These are phyloP conservation scores for Pichia gijzeniarum DNA, from an alignment of 805 yeast species.

Conservation along the genomic window DNA sequence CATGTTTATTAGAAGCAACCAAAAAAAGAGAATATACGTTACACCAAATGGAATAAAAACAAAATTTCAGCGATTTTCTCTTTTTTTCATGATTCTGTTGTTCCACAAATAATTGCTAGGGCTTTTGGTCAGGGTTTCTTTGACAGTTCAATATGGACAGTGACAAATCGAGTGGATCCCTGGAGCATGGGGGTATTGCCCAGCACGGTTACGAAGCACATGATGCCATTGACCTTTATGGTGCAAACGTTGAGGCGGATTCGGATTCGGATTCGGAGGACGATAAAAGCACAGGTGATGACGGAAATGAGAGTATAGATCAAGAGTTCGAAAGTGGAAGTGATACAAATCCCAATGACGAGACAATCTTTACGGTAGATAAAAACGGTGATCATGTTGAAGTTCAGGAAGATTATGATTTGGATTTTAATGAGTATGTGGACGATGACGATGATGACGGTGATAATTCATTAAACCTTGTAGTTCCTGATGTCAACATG, in stretches of 20 bases:
- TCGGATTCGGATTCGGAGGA: neutral
- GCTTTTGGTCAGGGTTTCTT: too few relatives aligned
- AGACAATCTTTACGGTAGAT: conserved; percentile 2
- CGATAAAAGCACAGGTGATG: conserved; percentile 4
- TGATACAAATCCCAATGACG: too few relatives aligned
- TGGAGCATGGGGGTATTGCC: too few relatives aligned
- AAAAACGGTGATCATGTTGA: conserved; percentile 2
- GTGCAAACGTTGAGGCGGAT: neutral
- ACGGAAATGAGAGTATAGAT: neutral
- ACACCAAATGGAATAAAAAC: too few relatives aligned
- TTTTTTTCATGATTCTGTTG: too few relatives aligned
- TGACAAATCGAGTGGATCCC: neutral
- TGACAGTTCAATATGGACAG: neutral
- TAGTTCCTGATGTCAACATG: conserved; percentile 11
- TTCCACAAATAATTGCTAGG: too few relatives aligned
- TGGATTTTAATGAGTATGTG: conserved; percentile 1
- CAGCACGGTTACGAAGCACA: neutral
- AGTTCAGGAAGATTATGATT: neutral
- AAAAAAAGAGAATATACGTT: too few relatives aligned
- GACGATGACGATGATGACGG: conserved; percentile 7
- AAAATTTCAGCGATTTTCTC: too few relatives aligned
- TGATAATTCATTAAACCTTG: conserved; percentile 3
- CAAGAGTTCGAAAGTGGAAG: too few relatives aligned
- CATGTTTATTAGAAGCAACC: too few relatives aligned
- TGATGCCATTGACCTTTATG: conserved; percentile 1